Base-by-base conservation (phyloP, 1,284 basidiomycete species). In the Coniophora puteana region DNA sequence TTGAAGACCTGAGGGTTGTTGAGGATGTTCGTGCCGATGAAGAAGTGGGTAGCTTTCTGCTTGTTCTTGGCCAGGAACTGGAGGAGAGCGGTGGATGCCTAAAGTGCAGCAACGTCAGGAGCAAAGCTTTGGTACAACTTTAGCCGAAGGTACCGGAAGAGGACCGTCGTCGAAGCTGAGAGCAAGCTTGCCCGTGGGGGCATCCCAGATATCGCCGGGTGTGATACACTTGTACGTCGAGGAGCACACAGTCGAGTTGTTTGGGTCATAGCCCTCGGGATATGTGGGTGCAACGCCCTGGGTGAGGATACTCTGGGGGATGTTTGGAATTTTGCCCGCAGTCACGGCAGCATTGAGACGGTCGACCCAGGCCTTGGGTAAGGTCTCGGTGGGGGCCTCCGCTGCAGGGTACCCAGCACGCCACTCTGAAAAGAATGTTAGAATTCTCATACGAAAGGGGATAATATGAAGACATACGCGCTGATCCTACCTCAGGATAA, bases 161-260 rank as follows among this genome's bases (percentile, higher is more conserved):
- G 90, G 90, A 5, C 90, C 90, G 58, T 93, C 90, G 56, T 93
- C 90, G 55, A 90, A 89, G 40, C 78, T 70, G 36, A 76, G 67
- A 3, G 65, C 82, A 47, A 87, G 64, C 22, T 67, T 57, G 20
- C 78, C 78, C 26, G 69, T 54, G 2, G 86, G 87, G 3, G 78
- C 83, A 50, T 89, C 77, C 83, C 83, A 89, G 38, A 87, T 54
- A 51, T 87, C 81, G 13, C 62, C 77, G 4, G 69, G 49, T 41
- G 68, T 73, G 33, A 64, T 54, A 59, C 89, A 91, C 52, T 80
- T 74, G 62, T 75, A 77, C 0, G 79, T 79, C 6, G 77, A 67
- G 3, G 86, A 86, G 62, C 86, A 89, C 43, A 89, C 66, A 7
- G 65, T 51, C 5, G 64, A 55, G 36, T 74, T 61, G 40, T 54